Evolutionary conservation across 495 filamentous ascomycete genomes (phyloP).

Genomic region (Bryoglossum gracile): DNA sequence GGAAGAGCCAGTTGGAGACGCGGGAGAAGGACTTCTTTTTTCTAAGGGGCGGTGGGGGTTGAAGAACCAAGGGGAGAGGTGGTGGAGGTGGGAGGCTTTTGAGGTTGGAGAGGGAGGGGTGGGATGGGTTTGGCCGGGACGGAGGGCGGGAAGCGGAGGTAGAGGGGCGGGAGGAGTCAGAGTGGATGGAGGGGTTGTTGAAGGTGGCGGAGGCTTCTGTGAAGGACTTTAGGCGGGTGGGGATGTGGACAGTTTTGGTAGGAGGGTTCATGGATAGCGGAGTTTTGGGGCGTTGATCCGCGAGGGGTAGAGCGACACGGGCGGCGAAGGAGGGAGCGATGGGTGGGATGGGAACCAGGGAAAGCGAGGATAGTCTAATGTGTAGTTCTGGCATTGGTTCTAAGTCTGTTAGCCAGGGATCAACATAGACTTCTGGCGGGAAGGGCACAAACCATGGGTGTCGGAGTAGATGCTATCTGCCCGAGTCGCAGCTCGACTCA

Average conservation of each 20-base stretch:
- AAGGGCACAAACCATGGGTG: slow-evolving; percentile 15
- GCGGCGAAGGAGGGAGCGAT: slow-evolving; percentile 15
- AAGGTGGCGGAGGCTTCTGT: slow-evolving; percentile 21
- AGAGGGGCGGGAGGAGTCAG: slow-evolving; percentile 11
- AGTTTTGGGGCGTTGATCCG: slow-evolving; percentile 16
- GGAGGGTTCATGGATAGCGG: slow-evolving; percentile 20
- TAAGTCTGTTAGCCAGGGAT: not conserved
- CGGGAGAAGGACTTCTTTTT: slow-evolving; percentile 53
- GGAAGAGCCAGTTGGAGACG: slow-evolving; percentile 49
- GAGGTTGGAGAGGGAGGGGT: too few relatives aligned
- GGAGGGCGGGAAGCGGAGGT: not conserved
- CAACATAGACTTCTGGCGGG: not conserved
- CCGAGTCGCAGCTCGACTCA: slow-evolving; percentile 19
- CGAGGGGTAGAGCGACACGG: slow-evolving; percentile 4
- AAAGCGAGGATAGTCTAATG: not conserved
- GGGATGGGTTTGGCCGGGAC: not conserved
- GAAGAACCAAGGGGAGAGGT: slow-evolving; percentile 43
- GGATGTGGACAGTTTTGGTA: slow-evolving; percentile 20
- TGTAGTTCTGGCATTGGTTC: slow-evolving; percentile 22
- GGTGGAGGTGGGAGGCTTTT: slow-evolving; percentile 33
- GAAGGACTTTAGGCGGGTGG: slow-evolving; percentile 18
- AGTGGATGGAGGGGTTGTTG: slow-evolving; percentile 7
- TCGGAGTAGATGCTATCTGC: slow-evolving; percentile 17
- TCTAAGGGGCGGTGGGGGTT: slow-evolving; percentile 30
- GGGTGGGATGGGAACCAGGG: not conserved